phyloP scores from a whole-genome alignment of 768 basidiomycete species.

The Neoboletus brunneissimus region DNA sequence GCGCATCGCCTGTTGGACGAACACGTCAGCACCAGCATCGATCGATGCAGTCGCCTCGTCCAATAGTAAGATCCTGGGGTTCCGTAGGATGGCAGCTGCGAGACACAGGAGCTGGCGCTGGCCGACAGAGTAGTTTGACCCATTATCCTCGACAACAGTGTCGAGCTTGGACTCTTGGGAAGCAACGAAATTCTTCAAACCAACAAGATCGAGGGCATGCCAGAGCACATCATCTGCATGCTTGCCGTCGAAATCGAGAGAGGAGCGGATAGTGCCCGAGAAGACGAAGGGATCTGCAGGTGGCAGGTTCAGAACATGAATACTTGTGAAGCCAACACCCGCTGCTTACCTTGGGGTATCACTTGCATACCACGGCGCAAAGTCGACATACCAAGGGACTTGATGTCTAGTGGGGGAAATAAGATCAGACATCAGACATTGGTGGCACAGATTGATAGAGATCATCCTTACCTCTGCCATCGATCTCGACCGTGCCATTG shows the following conservation, averaged over 20 bases:
- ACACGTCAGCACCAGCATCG: slow-evolving; percentile 84
- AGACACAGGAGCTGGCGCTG: slow-evolving; percentile 83
- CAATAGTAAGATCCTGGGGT: slow-evolving; percentile 30
- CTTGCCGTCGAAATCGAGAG: slow-evolving; percentile 27
- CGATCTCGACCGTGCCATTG: slow-evolving; percentile 73
- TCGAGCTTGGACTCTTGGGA: slow-evolving; percentile 77
- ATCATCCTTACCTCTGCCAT: slow-evolving; percentile 46
- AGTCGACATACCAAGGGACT: slow-evolving; percentile 58
- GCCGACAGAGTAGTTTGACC: slow-evolving; percentile 81
- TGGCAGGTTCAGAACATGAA: neutral
- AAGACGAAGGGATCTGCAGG: slow-evolving; percentile 31
- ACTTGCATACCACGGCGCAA: slow-evolving; percentile 30
- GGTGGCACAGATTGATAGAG: slow-evolving; percentile 45
- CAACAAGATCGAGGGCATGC: slow-evolving; percentile 42
- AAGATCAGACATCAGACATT: slow-evolving; percentile 57
- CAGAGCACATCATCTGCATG: slow-evolving; percentile 30
- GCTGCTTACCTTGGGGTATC: slow-evolving; percentile 28
- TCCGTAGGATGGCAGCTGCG: slow-evolving; percentile 30
- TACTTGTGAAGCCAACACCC: neutral
- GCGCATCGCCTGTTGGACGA: slow-evolving; percentile 42
- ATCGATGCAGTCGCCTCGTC: slow-evolving; percentile 55
- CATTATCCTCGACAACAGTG: slow-evolving; percentile 71
- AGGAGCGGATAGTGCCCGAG: slow-evolving; percentile 31
- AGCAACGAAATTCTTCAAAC: slow-evolving; percentile 62
- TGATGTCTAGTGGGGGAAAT: slow-evolving; percentile 66